Evolutionary conservation across 169 alveolate species (phyloP).

Genomic region (Cryptosporidium xiaoi): DNA sequence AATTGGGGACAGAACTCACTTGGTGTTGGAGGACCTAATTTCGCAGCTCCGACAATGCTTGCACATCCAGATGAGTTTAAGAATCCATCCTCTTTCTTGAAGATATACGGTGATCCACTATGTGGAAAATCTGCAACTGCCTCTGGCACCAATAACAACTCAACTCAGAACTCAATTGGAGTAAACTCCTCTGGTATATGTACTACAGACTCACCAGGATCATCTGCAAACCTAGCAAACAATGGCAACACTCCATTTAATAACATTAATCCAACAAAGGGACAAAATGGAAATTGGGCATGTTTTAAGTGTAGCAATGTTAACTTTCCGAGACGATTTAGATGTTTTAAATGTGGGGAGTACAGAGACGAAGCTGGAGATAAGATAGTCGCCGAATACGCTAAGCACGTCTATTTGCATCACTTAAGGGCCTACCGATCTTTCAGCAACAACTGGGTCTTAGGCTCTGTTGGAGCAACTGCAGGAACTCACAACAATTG

Average conservation of each 20-base stretch:
- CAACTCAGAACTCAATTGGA: neutral
- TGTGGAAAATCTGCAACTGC: slow-evolving; percentile 55
- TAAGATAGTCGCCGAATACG: slow-evolving; percentile 80
- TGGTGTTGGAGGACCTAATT: slow-evolving; percentile 73
- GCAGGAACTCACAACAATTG: neutral
- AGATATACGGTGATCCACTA: slow-evolving; percentile 84
- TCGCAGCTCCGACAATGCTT: slow-evolving; percentile 74
- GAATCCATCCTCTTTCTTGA: slow-evolving; percentile 80
- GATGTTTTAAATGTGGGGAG: slow-evolving; percentile 82
- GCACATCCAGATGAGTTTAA: slow-evolving; percentile 76
- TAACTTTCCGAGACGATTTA: slow-evolving; percentile 82
- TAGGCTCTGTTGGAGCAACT: neutral
- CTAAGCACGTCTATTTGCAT: slow-evolving; percentile 80
- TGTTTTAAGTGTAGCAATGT: slow-evolving; percentile 81
- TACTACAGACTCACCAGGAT: neutral
- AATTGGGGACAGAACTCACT: slow-evolving; percentile 64
- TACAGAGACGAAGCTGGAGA: slow-evolving; percentile 80
- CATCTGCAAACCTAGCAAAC: neutral
- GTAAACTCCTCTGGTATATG: no score
- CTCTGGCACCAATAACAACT: neutral
- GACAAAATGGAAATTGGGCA: slow-evolving; percentile 84
- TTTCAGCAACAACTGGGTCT: neutral
- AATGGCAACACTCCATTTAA: slow-evolving; percentile 13
- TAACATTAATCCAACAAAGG: slow-evolving; percentile 67
- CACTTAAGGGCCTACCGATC: slow-evolving; percentile 77